phyloP scores from a whole-genome alignment of 169 alveolate genomes.

The Toxoplasma gondii region DNA sequence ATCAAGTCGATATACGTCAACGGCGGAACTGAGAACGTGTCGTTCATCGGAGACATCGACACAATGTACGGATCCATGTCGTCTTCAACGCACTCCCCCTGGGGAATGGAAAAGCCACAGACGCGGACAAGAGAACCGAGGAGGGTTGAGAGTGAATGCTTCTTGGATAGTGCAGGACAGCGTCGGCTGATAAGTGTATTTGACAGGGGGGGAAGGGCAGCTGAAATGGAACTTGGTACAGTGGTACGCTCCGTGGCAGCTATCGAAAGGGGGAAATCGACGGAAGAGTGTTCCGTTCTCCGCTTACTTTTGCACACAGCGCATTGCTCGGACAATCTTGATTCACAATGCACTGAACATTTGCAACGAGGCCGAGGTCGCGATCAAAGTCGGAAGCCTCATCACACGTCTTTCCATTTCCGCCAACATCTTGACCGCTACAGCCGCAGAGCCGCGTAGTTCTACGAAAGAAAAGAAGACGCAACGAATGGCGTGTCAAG shows the following conservation, averaged over 20 bases:
- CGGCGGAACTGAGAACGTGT: conserved; percentile 73
- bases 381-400: conserved; percentile 76
- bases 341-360: conserved; percentile 60
- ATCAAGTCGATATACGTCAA: conserved; percentile 65
- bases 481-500: neutral
- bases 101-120: neutral
- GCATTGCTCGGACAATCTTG: conserved; percentile 60
- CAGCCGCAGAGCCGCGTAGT: conserved; percentile 79
- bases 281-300: too few relatives aligned
- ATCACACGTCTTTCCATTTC: conserved; percentile 77
- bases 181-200: too few relatives aligned
- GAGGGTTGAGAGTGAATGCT: neutral
- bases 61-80: conserved; percentile 71
- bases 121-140: neutral
- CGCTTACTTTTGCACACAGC: conserved; percentile 49
- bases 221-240: too few relatives aligned
- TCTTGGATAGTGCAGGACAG: too few relatives aligned
- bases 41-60: conserved; percentile 69
- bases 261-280: too few relatives aligned
- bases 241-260: too few relatives aligned
- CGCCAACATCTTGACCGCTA: conserved; percentile 77
- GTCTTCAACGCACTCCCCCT: conserved; percentile 74
- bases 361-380: conserved; percentile 73
- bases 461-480: conserved; percentile 27
- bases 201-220: too few relatives aligned